phyloP scores from a whole-genome alignment of 2,329 filamentous ascomycete species.

The Aspergillus persii region DNA sequence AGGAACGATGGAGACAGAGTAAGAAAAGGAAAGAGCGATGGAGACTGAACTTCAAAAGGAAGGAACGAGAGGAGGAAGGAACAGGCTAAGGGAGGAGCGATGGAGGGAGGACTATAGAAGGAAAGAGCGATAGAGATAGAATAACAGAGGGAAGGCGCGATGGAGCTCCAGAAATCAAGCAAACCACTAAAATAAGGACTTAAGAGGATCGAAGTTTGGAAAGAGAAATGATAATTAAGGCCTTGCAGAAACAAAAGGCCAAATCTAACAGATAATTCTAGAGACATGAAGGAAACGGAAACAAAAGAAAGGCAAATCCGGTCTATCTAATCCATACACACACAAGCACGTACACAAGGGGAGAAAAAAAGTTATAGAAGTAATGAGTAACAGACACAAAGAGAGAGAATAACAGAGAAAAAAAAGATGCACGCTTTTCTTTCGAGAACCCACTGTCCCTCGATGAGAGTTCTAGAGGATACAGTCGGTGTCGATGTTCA shows the following conservation, averaged over 20 bases:
- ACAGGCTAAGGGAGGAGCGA: too few relatives aligned
- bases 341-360: background rate
- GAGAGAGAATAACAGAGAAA: slow-evolving; percentile 3
- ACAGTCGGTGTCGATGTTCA: too few relatives aligned
- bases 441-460: background rate
- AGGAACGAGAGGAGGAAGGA: too few relatives aligned
- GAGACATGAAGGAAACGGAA: background rate
- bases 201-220: too few relatives aligned
- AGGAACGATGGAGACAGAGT: slow-evolving; percentile 6
- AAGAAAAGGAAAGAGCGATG: too few relatives aligned
- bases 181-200: too few relatives aligned
- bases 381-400: slow-evolving; percentile 2
- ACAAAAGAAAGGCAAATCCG: slow-evolving; percentile 16
- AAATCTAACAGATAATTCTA: slow-evolving; percentile 16
- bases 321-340: slow-evolving; percentile 31
- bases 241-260: slow-evolving; percentile 8
- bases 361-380: background rate
- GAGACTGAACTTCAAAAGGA: too few relatives aligned
- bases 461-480: too few relatives aligned
- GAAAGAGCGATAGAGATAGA: too few relatives aligned
- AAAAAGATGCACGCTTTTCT: background rate
- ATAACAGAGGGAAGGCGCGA: too few relatives aligned
- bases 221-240: background rate
- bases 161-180: too few relatives aligned
- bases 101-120: too few relatives aligned